phyloP scores from a whole-genome alignment of 2,329 filamentous ascomycete genomes.

The Colletotrichum noveboracense region DNA sequence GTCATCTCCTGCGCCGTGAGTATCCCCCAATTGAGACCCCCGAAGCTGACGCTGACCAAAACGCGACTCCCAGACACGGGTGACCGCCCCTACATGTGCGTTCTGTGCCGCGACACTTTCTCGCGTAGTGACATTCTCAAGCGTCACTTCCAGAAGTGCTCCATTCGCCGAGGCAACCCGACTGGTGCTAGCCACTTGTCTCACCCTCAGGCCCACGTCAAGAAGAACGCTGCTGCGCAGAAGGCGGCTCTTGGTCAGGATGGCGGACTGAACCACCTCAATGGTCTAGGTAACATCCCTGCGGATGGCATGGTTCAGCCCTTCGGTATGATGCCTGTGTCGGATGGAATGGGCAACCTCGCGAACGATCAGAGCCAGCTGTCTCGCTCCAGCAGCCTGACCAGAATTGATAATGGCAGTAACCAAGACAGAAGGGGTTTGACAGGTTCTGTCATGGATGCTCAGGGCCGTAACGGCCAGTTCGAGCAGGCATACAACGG shows the following conservation, averaged over 20 bases:
- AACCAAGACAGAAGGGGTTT: slow-evolving; percentile 64
- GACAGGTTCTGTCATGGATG: slow-evolving; percentile 56
- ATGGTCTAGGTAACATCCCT: slow-evolving; percentile 64
- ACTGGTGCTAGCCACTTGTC: slow-evolving; percentile 94
- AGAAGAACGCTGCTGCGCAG: slow-evolving; percentile 71
- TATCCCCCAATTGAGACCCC: slow-evolving; percentile 32
- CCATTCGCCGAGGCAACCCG: slow-evolving; percentile 92
- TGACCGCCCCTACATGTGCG: slow-evolving; percentile 97
- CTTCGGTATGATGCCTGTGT: slow-evolving; percentile 59
- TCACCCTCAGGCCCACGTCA: slow-evolving; percentile 87
- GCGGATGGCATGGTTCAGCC: slow-evolving; percentile 63
- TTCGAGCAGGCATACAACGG: slow-evolving; percentile 62
- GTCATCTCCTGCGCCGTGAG: slow-evolving; percentile 95
- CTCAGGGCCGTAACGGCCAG: slow-evolving; percentile 43
- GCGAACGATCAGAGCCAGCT: slow-evolving; percentile 66
- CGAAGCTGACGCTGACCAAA: slow-evolving; percentile 16
- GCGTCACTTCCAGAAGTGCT: slow-evolving; percentile 99
- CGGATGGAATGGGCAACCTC: slow-evolving; percentile 65
- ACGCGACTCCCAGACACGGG: slow-evolving; percentile 76
- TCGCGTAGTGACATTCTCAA: slow-evolving; percentile 98
- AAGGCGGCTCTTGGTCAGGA: slow-evolving; percentile 60
- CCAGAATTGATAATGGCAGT: slow-evolving; percentile 59
- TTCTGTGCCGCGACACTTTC: slow-evolving; percentile 97
- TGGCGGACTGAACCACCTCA: slow-evolving; percentile 63
- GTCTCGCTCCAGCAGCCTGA: slow-evolving; percentile 66